Evolutionary conservation across 352 stramenopile genomes (phyloP).

Genomic region (Salisapilia sapeloensis): DNA sequence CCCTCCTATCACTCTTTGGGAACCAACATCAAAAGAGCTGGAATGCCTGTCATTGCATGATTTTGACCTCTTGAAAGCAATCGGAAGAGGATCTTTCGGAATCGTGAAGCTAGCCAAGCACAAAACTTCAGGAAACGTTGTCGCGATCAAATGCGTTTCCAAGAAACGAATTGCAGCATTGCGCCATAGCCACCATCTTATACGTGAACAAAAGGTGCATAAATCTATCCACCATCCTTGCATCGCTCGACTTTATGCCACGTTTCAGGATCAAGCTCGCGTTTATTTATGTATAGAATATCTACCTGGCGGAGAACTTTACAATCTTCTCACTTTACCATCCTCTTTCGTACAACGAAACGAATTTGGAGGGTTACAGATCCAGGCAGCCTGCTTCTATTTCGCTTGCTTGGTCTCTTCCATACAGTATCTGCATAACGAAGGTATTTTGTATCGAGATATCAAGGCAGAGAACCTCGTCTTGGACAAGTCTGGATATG

Average conservation of each 20-base stretch:
- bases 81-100: conserved; percentile 17
- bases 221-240: conserved; percentile 45
- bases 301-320: conserved; percentile 61
- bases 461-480: conserved; percentile 86
- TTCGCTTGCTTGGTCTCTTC: conserved; percentile 73
- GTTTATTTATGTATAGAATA: conserved; percentile 75
- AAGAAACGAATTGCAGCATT: conserved; percentile 60
- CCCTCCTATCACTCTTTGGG: too few species aligned
- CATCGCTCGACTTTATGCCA: conserved; percentile 46
- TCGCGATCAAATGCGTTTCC: conserved; percentile 61
- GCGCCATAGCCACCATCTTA: conserved; percentile 61
- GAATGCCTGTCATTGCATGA: too few species aligned
- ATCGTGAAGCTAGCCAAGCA: conserved; percentile 66
- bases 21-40: too few species aligned
- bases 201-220: conserved; percentile 54
- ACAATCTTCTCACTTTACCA: conserved; percentile 49
- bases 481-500: conserved; percentile 78
- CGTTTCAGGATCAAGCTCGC: conserved; percentile 73
- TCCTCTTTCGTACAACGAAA: conserved; percentile 32
- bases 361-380: conserved; percentile 21
- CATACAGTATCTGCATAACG: conserved; percentile 53
- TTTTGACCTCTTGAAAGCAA: conserved; percentile 4
- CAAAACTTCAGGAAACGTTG: conserved; percentile 25
- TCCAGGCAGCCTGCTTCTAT: conserved; percentile 78
- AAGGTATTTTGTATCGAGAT: conserved; percentile 70